Evolutionary conservation across 2,329 filamentous ascomycete genomes (phyloP).

Genomic region (Scorias spongiosa): DNA sequence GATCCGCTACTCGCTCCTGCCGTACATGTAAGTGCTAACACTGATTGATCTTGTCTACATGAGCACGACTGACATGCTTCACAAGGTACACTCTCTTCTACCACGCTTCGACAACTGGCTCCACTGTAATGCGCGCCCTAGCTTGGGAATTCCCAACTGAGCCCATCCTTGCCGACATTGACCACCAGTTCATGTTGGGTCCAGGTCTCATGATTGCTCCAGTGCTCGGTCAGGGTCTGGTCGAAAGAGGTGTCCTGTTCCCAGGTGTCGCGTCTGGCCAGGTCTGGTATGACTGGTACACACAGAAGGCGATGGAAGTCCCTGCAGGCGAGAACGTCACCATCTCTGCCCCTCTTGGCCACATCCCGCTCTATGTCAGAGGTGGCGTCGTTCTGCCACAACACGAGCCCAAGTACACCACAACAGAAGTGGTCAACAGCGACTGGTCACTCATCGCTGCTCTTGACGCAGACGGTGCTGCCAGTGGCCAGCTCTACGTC

Average conservation of each 20-base stretch:
- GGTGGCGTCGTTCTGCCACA: slow-evolving; percentile 51
- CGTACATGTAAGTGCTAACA: not conserved
- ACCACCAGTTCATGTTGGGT: slow-evolving; percentile 46
- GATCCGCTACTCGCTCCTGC: slow-evolving; percentile 56
- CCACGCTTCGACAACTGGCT: slow-evolving; percentile 31
- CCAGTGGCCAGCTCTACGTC: slow-evolving; percentile 54
- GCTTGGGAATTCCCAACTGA: slow-evolving; percentile 56
- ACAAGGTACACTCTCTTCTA: not conserved
- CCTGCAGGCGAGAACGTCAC: slow-evolving; percentile 29
- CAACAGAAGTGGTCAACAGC: slow-evolving; percentile 44
- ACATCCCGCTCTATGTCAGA: slow-evolving; percentile 53
- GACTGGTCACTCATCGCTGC: slow-evolving; percentile 60
- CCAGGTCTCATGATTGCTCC: slow-evolving; percentile 41
- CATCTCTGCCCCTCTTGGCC: slow-evolving; percentile 30
- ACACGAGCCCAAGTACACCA: slow-evolving; percentile 45
- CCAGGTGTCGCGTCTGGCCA: slow-evolving; percentile 41
- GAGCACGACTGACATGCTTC: slow-evolving; percentile 41
- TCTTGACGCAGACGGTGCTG: slow-evolving; percentile 44
- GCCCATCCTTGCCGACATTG: slow-evolving; percentile 34
- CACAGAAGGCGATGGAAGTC: slow-evolving; percentile 31
- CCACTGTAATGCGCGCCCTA: slow-evolving; percentile 51
- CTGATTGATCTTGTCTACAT: slow-evolving; percentile 58
- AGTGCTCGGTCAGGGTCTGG: slow-evolving; percentile 23
- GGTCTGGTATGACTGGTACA: slow-evolving; percentile 46
- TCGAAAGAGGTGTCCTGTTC: slow-evolving; percentile 37